Conservation (phyloP, 2,329 filamentous ascomycete genomes). For the Pyrenochaeta sp. region DNA sequence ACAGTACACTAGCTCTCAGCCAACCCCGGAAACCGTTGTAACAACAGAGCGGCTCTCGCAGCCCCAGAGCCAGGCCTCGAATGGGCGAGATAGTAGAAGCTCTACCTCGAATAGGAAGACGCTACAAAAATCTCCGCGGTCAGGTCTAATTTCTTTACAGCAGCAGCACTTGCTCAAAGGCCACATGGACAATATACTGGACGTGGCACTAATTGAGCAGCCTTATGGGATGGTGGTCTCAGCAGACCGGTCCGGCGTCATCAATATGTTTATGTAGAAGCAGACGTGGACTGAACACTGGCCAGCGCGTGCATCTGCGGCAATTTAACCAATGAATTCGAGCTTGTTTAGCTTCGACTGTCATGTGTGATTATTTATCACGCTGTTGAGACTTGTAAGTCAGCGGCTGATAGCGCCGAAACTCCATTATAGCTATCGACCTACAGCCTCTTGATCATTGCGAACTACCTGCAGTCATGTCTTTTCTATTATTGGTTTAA, state of each 20-base stretch:
- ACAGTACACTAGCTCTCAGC: conserved; percentile 62
- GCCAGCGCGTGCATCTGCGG: neutral
- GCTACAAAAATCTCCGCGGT: conserved; percentile 66
- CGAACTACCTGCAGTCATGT: neutral
- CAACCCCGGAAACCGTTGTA: conserved; percentile 53
- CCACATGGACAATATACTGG: conserved; percentile 86
- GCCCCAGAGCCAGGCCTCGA: conserved; percentile 21
- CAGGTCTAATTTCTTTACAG: conserved; percentile 90
- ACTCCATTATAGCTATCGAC: neutral
- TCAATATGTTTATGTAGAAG: conserved; percentile 79
- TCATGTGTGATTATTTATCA: neutral
- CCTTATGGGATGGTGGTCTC: conserved; percentile 94
- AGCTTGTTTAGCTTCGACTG: neutral
- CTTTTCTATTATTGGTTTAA: neutral
- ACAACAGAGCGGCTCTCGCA: conserved; percentile 49
- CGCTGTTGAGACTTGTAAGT: neutral
- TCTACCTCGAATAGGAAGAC: conserved; percentile 48
- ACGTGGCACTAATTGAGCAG: conserved; percentile 85
- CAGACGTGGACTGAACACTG: neutral
- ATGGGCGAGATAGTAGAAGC: conserved; percentile 35
- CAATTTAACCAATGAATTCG: neutral
- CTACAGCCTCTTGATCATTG: neutral
- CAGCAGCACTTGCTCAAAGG: conserved; percentile 86
- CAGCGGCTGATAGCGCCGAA: neutral
- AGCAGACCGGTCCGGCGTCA: conserved; percentile 85